Base-by-base conservation (phyloP, 169 alveolate genomes). In the Plasmodium gonderi region DNA sequence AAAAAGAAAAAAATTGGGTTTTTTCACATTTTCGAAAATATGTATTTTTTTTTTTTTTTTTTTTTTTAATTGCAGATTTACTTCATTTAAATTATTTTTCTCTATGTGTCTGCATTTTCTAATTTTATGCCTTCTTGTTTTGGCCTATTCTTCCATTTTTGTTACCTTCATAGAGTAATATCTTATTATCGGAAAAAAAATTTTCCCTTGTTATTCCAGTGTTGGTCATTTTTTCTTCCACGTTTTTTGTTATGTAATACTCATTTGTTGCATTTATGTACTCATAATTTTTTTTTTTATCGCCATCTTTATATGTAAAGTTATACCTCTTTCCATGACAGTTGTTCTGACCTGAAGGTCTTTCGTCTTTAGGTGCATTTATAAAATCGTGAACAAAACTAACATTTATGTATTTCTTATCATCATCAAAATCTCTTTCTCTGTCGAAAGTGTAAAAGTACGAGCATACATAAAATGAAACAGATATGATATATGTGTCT, bases 231-330 rank as follows among this genome's bases (percentile, higher is more conserved):
- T 82, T 82, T 29, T 82, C 92, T 75, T 82, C 82, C 42, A 82
- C 92, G 40, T 68, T 68, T 44, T 67, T 82, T 33, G 92, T 31
- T 82, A 82, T 69, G 74, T 69, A 82, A 31, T 82, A 82, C 42
- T 82, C 92, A 42, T 82, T 82, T 7, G 92, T 82, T 68, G 80
- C 67, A 82, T 69, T 82, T 69, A 82, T 82, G 60, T 42, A 82
- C 20, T 82, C 83, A 33, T 82, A 68, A 68, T 82, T 82, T 1
- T 31, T 38, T 14, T 45, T 65, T 9, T 69, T 82, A 7, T 33
- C 64, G 7, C 42, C 60, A 40, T 69, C 60, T 5, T 82, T 69
- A 82, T 82, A 49, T n/a, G 72, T 68, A 20, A 20, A 82, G 54
- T 82, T 31, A 75, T 82, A 82, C 33, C 76, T 82, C 42, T 40